phyloP scores from a whole-genome alignment of 495 filamentous ascomycete genomes.

The Aspergillus bertholletiae region DNA sequence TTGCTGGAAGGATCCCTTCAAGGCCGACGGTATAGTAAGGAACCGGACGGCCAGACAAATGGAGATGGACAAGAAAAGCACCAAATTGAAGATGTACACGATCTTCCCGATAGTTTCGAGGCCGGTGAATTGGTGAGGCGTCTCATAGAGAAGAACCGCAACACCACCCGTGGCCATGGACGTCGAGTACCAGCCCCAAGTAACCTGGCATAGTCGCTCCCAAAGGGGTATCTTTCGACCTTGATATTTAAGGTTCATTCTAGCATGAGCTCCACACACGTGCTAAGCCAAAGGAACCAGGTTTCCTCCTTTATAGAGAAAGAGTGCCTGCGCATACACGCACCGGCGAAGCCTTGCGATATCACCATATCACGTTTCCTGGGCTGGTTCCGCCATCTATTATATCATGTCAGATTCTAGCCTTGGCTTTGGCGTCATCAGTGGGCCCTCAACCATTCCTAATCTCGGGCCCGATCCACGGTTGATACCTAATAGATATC shows the following conservation, averaged over 20 bases:
- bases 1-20: conserved; percentile 48
- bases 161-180: conserved; percentile 48
- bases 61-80: conserved; percentile 46
- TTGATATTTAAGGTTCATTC: not conserved
- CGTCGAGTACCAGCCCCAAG: conserved; percentile 17
- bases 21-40: conserved; percentile 31
- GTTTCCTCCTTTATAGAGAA: not conserved
- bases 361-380: no score
- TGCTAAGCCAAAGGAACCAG: not conserved
- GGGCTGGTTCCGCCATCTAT: not conserved
- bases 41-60: conserved; percentile 47
- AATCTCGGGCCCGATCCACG: no score
- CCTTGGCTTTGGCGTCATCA: not conserved
- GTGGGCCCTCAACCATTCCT: no score
- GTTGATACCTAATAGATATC: no score
- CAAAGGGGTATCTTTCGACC: not conserved
- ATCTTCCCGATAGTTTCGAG: conserved; percentile 52
- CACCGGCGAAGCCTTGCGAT: no score
- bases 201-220: not conserved
- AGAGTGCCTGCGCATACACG: not conserved
- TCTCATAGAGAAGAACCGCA: conserved; percentile 49
- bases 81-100: conserved; percentile 54
- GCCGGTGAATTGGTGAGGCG: conserved; percentile 51
- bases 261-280: not conserved
- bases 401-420: not conserved